Evolutionary conservation across 768 basidiomycete genomes (phyloP), one percentile per base, ranked within the genome.

Genomic region (Ramaria sp.): DNA sequence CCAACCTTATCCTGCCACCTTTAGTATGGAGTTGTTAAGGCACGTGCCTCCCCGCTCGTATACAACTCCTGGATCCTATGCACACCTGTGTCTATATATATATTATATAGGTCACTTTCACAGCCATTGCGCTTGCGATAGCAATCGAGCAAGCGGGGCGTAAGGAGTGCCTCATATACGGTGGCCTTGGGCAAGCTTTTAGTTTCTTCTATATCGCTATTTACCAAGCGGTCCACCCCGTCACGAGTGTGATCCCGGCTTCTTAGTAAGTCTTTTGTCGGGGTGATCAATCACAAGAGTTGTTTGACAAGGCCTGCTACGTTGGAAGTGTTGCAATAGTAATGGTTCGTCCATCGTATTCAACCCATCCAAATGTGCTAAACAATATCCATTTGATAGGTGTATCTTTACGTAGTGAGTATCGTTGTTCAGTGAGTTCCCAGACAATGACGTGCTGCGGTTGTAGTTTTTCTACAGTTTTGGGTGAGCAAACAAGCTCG

Each of bases 191-290:
- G 5, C 78, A 79, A 58, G 71, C 70, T 5, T 55, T 65, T 8
- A 73, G 62, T 63, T 75, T 76, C 73, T 65, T 75, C n/a, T 76
- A 71, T 71, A 71, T 75, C 47, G 73, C 69, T 12, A 69, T 66
- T 1, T 77, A 70, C 60, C 65, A 62, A 38, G 70, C 61, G 10
- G 57, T 74, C 24, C 70, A 73, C 56, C 65, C 68, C 1, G 52
- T 58, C 8, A 57, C 55, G 2, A 62, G 55, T n/a, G 52, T 69
- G 25, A 67, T 68, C 20, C 67, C 69, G 20, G 67, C 72, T 7
- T 52, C 51, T 41, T 52, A 43, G 51, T 52, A 24, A 42, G 51
- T 43, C 1, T 41, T 20, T 42, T 22, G 7, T 30, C 4, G 32
- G 13, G 9, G 7, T 34, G 32, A 34, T 12, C 27, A 1, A 22